Base-by-base conservation (phyloP, 768 basidiomycete genomes). In the Macrolepiota dolichaula region DNA sequence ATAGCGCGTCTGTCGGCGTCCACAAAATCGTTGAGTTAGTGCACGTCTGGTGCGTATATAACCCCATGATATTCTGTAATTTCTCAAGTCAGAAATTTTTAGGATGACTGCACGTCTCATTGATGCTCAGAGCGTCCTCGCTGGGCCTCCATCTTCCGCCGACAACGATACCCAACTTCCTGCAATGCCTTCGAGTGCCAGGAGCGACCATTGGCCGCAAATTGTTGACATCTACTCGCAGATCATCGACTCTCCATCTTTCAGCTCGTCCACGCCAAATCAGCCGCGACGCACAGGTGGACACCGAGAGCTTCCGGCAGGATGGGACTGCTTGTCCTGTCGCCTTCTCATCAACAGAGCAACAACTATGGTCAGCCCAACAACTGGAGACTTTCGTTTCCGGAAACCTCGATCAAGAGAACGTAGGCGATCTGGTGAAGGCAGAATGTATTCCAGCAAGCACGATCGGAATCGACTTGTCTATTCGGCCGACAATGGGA, bases 61-160 rank as follows among this genome's bases (percentile, higher is more conserved):
- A 54, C 56, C 35, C 13, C 53, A 10, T 15, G 10, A 49, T 24
- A 24, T 27, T 12, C 47, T 27, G 19, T 9, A 12, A 25, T 58
- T 22, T 37, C 42, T 62, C 47, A 51, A 15, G 7, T n/a, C 6
- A 47, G 11, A 7, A 24, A 38, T 11, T 55, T 38, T 32, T 68
- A 90, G 88, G 81, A 90, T 91, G 89, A 87, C 81, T 87, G 84
- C 78, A 79, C 76, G 76, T 74, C 73, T 70, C 76, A 85, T 89
- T 86, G 82, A 92, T 92, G 90, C 83, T 90, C 76, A 85, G 85
- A 85, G 88, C 84, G 85, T 88, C 87, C 83, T 86, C 83, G 80
- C 81, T 81, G 83, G 86, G 85, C 83, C 81, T 84, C 79, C 40
- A 77, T 73, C 78, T 73, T 76, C 72, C 47, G 36, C 56, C 49